These are phyloP conservation scores for Lactifluus volemus DNA, from an alignment of 768 basidiomycete species.

Conservation along the genomic window DNA sequence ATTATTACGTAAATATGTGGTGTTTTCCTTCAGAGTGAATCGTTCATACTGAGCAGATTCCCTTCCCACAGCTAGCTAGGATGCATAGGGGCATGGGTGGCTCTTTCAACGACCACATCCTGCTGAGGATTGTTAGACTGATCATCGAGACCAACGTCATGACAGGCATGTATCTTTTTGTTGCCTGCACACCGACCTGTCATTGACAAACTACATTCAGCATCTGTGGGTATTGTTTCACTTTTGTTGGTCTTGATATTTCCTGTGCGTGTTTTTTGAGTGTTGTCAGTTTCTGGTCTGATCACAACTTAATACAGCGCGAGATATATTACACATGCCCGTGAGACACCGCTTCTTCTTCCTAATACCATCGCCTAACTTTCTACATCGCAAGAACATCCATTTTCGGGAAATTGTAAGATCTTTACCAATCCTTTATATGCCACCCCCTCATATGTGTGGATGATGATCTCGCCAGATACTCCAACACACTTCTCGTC, in stretches of 20 bases:
- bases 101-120: background rate
- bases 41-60: background rate
- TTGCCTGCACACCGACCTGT: background rate
- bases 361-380: background rate
- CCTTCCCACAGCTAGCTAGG: background rate
- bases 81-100: background rate
- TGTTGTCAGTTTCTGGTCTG: background rate
- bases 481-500: slow-evolving; percentile 9
- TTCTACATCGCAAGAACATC: background rate
- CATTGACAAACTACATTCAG: background rate
- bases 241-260: too few species aligned
- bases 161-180: slow-evolving; percentile 5
- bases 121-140: slow-evolving; percentile 20
- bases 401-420: slow-evolving; percentile 8
- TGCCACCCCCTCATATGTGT: too few species aligned
- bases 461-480: background rate
- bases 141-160: slow-evolving; percentile 23
- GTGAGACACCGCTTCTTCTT: background rate
- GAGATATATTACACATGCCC: slow-evolving; percentile 7
- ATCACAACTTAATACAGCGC: background rate
- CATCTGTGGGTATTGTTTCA: too few species aligned
- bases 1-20: background rate
- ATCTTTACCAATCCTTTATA: background rate
- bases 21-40: background rate
- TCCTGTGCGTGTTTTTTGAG: too few species aligned